Conservation (phyloP, 371 early-diverging fungal genomes). For the Haplosporangium sp. region DNA sequence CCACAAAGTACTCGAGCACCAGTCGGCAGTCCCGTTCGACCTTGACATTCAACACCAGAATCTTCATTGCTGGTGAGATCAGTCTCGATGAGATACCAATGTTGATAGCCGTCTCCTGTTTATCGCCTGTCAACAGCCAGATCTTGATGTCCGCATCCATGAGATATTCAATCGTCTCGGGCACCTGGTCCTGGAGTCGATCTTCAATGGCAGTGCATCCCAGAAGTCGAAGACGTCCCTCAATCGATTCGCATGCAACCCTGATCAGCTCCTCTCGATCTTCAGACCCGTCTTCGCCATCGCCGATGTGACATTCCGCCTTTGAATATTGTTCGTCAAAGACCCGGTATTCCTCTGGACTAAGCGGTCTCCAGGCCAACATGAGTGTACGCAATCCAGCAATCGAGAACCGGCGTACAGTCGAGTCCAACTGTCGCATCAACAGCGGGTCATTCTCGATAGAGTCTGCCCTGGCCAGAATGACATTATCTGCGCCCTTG, state of each 20-base stretch:
- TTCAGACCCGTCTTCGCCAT: conserved; percentile 42
- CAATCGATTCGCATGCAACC: conserved; percentile 76
- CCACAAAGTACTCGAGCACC: conserved; percentile 53
- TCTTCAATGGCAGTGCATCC: conserved; percentile 85
- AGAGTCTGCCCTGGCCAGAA: conserved; percentile 47
- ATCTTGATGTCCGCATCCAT: conserved; percentile 83
- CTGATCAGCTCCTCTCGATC: conserved; percentile 75
- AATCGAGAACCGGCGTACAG: conserved; percentile 63
- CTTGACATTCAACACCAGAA: conserved; percentile 72
- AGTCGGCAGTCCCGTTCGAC: conserved; percentile 50
- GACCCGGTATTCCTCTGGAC: conserved; percentile 67
- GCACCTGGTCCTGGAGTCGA: conserved; percentile 85
- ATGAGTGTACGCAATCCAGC: conserved; percentile 86
- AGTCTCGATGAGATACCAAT: conserved; percentile 84
- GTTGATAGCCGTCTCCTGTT: conserved; percentile 93
- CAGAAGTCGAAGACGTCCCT: conserved; percentile 63
- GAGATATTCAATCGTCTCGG: conserved; percentile 80
- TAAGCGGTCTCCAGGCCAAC: conserved; percentile 75
- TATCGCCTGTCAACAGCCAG: conserved; percentile 96
- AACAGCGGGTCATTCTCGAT: conserved; percentile 56
- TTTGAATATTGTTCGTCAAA: conserved; percentile 74
- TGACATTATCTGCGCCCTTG: conserved; percentile 77
- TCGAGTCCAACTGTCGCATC: conserved; percentile 45
- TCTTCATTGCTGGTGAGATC: conserved; percentile 68
- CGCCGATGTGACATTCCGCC: conserved; percentile 73